Evolutionary conservation across 1,139 yeast species (phyloP), one percentile per base, ranked within the genome.

Genomic region (Zygosaccharomyces sapae): DNA sequence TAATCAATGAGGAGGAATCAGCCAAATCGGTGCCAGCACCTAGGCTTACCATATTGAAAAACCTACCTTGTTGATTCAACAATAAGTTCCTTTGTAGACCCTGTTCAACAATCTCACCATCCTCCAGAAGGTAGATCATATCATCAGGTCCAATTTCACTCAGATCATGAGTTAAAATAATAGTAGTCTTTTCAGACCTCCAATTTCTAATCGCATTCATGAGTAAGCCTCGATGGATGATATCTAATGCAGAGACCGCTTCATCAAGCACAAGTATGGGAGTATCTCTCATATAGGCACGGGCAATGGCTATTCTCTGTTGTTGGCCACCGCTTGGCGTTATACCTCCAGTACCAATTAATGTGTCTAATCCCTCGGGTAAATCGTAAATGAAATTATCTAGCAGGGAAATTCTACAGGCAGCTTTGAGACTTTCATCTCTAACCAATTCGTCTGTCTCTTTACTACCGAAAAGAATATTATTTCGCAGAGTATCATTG

Each of bases 291-390:
- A 89, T 55, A 51, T 73, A 75, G 0, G 97, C 97, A 49, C 97
- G 74, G 0, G 97, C 96, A 25, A 92, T 62, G 0, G 92, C 84
- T 3, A 92, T 71, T 49, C 90, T 70, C 65, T 92, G 98, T 47
- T 75, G 77, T 63, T 92, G 96, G 0, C 98, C 98, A 3, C 97
- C 97, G 54, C 96, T 88, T 12, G 92, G 69, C 2, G 71, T 61
- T 13, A 70, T 54, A 2, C 79, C 77, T 2, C 70, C 69, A 0
- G 67, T 62, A 0, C 81, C 79, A 2, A 86, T 57, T 1, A 63
- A 53, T 0, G 87, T 76, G 25, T 83, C 72, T 2, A 79, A 45
- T 0, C 89, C 88, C 7, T 76, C 66, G 0, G 83, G 76, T 1
- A 83, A 59, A 30, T 62, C 65, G 3, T 61, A 56, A 1, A 84